A percentile compares a stretch with the other conserved stretches of the same genome.
Evolutionary conservation across 2,329 filamentous ascomycete genomes (phyloP).

Genomic region (Phialocephala sp.): DNA sequence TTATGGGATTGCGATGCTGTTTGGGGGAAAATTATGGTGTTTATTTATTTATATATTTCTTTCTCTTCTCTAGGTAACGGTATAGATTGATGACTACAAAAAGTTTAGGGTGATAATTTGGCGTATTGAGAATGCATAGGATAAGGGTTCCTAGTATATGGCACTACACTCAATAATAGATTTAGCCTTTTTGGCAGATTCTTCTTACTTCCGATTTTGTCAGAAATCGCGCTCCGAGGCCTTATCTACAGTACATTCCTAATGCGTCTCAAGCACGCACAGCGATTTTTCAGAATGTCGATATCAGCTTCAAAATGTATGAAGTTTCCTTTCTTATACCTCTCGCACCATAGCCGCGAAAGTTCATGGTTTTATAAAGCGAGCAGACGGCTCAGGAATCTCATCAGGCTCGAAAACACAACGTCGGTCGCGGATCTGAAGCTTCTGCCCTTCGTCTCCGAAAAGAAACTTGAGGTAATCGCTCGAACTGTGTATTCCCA

Average conservation of each 20-base stretch:
- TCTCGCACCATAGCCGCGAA: too few species aligned
- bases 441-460: background rate
- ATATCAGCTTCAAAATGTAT: too few species aligned
- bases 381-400: too few species aligned
- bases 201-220: too few species aligned
- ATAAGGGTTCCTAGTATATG: background rate
- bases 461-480: background rate
- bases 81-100: background rate
- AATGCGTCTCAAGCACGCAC: too few species aligned
- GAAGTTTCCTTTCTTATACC: too few species aligned
- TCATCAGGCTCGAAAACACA: background rate
- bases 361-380: too few species aligned
- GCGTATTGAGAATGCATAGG: conserved; percentile 1
- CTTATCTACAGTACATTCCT: too few species aligned
- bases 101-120: background rate
- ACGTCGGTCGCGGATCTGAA: background rate
- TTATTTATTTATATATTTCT: background rate
- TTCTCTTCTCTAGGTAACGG: background rate
- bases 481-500: background rate
- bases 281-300: too few species aligned
- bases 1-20: background rate
- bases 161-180: conserved; percentile 7
- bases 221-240: too few species aligned
- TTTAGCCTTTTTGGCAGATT: background rate
- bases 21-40: background rate